Conservation (phyloP, 768 basidiomycete species). For the Mycena vulgaris region DNA sequence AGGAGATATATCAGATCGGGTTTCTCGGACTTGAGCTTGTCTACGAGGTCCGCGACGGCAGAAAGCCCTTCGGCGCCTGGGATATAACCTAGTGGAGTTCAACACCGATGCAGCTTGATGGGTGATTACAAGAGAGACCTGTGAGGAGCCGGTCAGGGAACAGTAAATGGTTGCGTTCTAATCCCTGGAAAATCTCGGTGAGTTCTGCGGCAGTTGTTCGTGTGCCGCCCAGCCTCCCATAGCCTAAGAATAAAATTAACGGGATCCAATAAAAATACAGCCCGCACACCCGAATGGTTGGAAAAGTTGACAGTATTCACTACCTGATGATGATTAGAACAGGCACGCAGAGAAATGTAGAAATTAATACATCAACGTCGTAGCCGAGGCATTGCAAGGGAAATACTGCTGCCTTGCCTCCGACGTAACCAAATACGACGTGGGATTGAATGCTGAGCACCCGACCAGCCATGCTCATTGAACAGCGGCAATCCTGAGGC, state of each 20-base stretch:
- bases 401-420: slow-evolving; percentile 85
- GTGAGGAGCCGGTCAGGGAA: slow-evolving; percentile 83
- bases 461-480: slow-evolving; percentile 54
- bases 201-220: slow-evolving; percentile 86
- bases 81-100: slow-evolving; percentile 77
- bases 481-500: too few species aligned
- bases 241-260: slow-evolving; percentile 67
- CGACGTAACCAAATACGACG: slow-evolving; percentile 95
- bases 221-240: slow-evolving; percentile 85
- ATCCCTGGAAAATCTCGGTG: slow-evolving; percentile 76
- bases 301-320: slow-evolving; percentile 96
- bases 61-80: slow-evolving; percentile 85
- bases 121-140: slow-evolving; percentile 55
- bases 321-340: slow-evolving; percentile 61
- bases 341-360: slow-evolving; percentile 22
- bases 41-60: slow-evolving; percentile 75
- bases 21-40: slow-evolving; percentile 69
- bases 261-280: background rate
- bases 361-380: slow-evolving; percentile 89
- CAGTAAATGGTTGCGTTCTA: slow-evolving; percentile 86
- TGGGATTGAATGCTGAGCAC: slow-evolving; percentile 95
- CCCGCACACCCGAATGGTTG: slow-evolving; percentile 86
- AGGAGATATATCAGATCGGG: slow-evolving; percentile 86
- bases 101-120: background rate
- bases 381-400: slow-evolving; percentile 90